Evolutionary conservation across 805 yeast species (phyloP), one percentile per base, ranked within the genome.

Genomic region (Lipomyces lipofer): DNA sequence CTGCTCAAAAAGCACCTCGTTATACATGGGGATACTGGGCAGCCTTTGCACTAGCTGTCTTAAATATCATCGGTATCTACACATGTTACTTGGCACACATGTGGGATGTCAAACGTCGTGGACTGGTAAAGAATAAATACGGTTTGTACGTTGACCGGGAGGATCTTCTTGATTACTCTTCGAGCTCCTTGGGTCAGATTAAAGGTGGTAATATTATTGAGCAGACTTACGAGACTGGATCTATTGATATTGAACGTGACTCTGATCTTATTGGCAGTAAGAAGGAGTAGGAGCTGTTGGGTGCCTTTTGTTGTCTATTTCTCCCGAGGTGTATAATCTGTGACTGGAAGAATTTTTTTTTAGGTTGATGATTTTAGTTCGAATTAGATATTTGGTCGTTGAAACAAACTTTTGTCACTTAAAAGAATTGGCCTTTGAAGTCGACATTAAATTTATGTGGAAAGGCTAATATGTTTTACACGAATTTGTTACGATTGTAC

Each of bases 1-100:
- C 71, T 17, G 67, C 73, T 8, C 60, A 66, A 17, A 60, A 68
- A n/a, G 71, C 73, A 1, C 75, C 74, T 17, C 62, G 54, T 36
- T 71, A 67, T 42, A 30, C 44, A 21, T 43, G 49, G 46, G 60
- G 60, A 5, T 56, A 56, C 47, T 43, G 58, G 50, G 60, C 52
- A 12, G 57, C 60, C 4, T 51, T 56, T 13, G 60, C 22, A 2
- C 27, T 43, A 15, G 27, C 52, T 15, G 19, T 48, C 15, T 35
- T 47, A 4, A 52, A 56, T 52, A 22, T 47, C 15, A 35, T 21
- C 10, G 13, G 49, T 5, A 56, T 56, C 19, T 56, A 56, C 47
- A 25, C 35, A 8, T 52, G 58, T 39, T 51, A 56, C 24, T 22
- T 43, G 29, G 30, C 35, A 1, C 49, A 52, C 17, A 36, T 56